Percentiles rank a stretch among this genome's conserved stretches.
Conservation (phyloP, 139 green algal species). For the Chlorella sorokiniana region DNA sequence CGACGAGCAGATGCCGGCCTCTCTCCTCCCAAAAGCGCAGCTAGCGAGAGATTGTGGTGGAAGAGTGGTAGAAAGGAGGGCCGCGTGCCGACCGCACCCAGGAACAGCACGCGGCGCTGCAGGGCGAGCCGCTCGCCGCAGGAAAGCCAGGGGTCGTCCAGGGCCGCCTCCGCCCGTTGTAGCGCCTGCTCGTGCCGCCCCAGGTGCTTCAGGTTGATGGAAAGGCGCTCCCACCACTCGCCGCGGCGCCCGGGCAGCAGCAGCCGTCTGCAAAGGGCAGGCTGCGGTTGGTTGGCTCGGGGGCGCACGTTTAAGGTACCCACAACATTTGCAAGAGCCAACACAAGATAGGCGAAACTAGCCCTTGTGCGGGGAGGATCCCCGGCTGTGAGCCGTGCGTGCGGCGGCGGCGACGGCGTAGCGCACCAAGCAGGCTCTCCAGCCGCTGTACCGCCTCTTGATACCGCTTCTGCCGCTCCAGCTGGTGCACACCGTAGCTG, state of each 20-base stretch:
- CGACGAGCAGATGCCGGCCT: too few species aligned
- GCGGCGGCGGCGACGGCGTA: neutral
- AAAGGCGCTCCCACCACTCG: conserved; percentile 84
- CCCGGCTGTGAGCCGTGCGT: neutral
- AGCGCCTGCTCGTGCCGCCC: conserved; percentile 47
- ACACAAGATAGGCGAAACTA: neutral
- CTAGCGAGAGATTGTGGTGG: too few species aligned
- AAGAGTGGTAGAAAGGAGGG: too few species aligned
- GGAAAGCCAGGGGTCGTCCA: conserved; percentile 76
- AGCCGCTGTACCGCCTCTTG: conserved; percentile 7
- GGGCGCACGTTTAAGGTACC: neutral
- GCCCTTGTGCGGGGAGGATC: too few species aligned
- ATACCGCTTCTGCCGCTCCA: conserved; percentile 75
- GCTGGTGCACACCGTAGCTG: conserved; percentile 71
- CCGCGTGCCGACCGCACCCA: conserved; percentile 48
- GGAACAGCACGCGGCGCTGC: conserved; percentile 76
- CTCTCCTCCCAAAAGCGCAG: too few species aligned
- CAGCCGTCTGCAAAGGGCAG: conserved; percentile 48
- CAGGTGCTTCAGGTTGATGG: conserved; percentile 78
- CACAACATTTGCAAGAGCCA: neutral
- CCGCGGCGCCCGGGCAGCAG: conserved; percentile 69
- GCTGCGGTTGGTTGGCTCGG: neutral
- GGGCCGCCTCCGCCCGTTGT: conserved; percentile 69
- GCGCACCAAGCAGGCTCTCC: conserved; percentile 19
- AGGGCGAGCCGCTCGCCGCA: conserved; percentile 69